Evolutionary conservation across 2,329 filamentous ascomycete species (phyloP), one percentile per base, ranked within the genome.

Genomic region (Trichoderma arundinaceum): DNA sequence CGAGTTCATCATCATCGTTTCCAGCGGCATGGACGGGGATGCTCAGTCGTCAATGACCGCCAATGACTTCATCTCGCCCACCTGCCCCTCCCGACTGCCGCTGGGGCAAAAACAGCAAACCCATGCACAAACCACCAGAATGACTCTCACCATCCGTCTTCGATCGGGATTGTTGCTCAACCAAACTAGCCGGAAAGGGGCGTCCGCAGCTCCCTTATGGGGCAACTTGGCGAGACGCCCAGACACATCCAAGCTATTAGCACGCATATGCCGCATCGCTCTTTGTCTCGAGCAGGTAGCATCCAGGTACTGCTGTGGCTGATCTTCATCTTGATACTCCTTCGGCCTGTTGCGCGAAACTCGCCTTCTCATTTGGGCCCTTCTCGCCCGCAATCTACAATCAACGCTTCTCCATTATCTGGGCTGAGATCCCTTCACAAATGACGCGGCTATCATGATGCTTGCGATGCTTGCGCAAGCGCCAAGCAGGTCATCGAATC

Each of bases 181-280:
- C 28, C 39, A 7, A 17, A 38, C 17, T 59, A 59, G 8, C 56
- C 35, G 32, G 17, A 13, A 22, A 59, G 32, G 56, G 22, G 32
- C 48, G 38, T 48, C 56, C 56, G 38, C 17, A 59, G 43, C 43
- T 60, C 43, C 57, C 57, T 28, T 28, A 60, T 49, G 43, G 56
- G 56, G 43, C 56, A 15, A 22, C 43, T 38, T 35, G n/a, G 51
- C 32, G 35, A 19, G 51, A 28, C 22, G 22, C 22, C 22, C 15
- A 19, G 9, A 32, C 19, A 22, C 12, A 15, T 32, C 10, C 7
- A 15, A 1, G 54, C 54, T 32, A 58, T 33, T 17, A 22, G 38
- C 41, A 48, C 51, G 33, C 51, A 54, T 39, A 12, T n/a, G 7
- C 56, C 33, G 51, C 32, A 35, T 35, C 33, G 13, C 22, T 28